These are phyloP conservation scores for Oryza glaberrima DNA, from an alignment of 176 grass and related monocot genomes.

Conservation along the genomic window DNA sequence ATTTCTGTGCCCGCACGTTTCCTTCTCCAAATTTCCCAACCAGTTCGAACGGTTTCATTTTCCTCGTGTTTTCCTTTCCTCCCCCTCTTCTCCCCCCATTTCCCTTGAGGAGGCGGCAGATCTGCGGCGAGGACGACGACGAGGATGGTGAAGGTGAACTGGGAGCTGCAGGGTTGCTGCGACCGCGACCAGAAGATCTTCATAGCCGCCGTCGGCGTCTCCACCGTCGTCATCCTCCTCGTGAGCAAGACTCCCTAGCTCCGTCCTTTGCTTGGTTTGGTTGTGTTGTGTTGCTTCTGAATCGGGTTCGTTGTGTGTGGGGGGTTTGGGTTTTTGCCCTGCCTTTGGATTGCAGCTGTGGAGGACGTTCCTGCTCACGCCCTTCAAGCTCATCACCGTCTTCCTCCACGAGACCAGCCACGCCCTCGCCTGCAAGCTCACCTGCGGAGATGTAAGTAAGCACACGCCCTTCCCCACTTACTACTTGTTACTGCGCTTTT, in stretches of 20 bases:
- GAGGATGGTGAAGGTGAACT: constrained; percentile 61
- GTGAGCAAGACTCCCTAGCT: constrained; percentile 39
- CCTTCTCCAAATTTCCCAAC: neutral
- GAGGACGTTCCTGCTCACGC: constrained; percentile 90
- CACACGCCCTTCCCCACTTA: neutral
- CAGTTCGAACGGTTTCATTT: constrained; percentile 28
- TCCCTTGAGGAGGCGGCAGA: constrained; percentile 33
- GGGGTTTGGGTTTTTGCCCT: too few relatives aligned
- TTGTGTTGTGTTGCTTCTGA: neutral
- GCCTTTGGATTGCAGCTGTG: constrained; percentile 61
- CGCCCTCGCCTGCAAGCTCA: constrained; percentile 96
- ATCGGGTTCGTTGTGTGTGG: neutral
- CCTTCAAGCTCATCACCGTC: constrained; percentile 99
- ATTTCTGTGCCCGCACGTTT: constrained; percentile 45
- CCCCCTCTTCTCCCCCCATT: too few relatives aligned
- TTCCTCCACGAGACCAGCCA: constrained; percentile 99
- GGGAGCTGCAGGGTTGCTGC: constrained; percentile 96
- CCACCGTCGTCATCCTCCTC: constrained; percentile 89
- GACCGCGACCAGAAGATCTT: constrained; percentile 64
- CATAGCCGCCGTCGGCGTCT: constrained; percentile 72
- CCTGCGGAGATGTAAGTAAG: constrained; percentile 98
- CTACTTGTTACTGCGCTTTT: neutral
- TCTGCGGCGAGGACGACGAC: constrained; percentile 21
- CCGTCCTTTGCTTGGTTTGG: neutral
- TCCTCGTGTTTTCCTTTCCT: neutral